These are phyloP conservation scores for Gautieria morchelliformis DNA, from an alignment of 768 basidiomycete genomes.

Conservation along the genomic window DNA sequence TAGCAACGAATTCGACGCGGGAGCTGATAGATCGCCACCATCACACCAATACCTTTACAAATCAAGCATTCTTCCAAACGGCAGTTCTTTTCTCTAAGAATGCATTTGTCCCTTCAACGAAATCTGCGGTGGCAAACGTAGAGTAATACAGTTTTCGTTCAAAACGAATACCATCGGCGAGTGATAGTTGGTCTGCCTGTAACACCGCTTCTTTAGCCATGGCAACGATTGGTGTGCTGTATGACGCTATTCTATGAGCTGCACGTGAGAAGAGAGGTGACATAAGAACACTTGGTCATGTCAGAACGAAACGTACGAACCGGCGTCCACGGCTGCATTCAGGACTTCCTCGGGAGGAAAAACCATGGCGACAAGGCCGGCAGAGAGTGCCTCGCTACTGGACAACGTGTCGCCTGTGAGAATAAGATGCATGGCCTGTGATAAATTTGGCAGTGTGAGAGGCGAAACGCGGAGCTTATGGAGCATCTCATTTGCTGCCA, in stretches of 20 bases:
- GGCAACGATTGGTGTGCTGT: conserved; percentile 21
- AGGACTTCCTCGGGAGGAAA: conserved; percentile 31
- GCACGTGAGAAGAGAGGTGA: not conserved
- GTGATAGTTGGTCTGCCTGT: conserved; percentile 36
- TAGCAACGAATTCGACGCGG: no score
- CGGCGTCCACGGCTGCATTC: conserved; percentile 34
- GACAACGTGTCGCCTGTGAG: conserved; percentile 38
- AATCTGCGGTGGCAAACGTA: conserved; percentile 40
- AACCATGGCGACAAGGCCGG: conserved; percentile 40
- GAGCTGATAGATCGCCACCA: no score
- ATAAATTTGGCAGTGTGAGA: not conserved
- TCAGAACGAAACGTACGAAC: conserved; percentile 2
- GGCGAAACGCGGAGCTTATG: not conserved
- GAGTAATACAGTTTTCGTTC: conserved; percentile 42
- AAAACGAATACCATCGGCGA: conserved; percentile 35
- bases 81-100: conserved; percentile 41
- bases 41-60: not conserved
- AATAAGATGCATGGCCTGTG: conserved; percentile 46
- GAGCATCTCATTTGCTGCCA: no score
- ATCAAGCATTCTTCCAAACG: conserved; percentile 26
- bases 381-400: conserved; percentile 35
- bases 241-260: conserved; percentile 24
- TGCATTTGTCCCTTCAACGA: conserved; percentile 38
- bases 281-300: not conserved
- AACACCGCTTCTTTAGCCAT: conserved; percentile 43